Conservation (phyloP, 257 asterid species). For the Solanum commersonii region DNA sequence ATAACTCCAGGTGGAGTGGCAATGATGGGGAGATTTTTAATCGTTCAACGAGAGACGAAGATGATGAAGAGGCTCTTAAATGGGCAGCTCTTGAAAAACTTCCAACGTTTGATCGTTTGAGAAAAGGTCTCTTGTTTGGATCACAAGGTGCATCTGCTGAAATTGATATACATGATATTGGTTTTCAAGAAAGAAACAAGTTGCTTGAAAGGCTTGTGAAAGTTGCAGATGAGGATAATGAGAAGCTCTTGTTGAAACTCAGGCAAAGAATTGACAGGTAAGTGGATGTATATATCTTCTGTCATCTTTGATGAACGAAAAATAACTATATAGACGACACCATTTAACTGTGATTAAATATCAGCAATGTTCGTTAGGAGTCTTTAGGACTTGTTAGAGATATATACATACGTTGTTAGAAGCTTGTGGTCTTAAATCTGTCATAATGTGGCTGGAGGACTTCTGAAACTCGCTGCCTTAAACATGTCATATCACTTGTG, state of each 20-base stretch:
- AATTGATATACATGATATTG: neutral
- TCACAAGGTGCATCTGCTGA: neutral
- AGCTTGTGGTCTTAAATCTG: neutral
- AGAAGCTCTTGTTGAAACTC: constrained; percentile 47
- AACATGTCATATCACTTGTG: neutral
- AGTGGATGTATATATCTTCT: neutral
- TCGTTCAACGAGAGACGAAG: neutral
- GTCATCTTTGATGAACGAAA: neutral
- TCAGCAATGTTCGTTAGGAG: neutral
- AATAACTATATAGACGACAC: neutral
- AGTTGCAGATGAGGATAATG: constrained; percentile 57
- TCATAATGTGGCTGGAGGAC: neutral
- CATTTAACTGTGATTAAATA: neutral
- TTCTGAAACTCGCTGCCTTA: neutral
- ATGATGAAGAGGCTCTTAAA: neutral
- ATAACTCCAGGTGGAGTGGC: neutral
- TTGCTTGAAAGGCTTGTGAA: constrained; percentile 47
- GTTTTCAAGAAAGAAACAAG: constrained; percentile 20
- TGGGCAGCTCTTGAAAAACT: neutral
- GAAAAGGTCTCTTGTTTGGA: neutral
- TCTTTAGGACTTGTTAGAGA: neutral
- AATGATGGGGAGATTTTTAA: neutral
- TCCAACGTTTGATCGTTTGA: neutral
- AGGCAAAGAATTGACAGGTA: constrained; percentile 50
- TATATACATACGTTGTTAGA: neutral